Base-by-base conservation (phyloP, 768 basidiomycete genomes). In the Phaffia tasmanica region DNA sequence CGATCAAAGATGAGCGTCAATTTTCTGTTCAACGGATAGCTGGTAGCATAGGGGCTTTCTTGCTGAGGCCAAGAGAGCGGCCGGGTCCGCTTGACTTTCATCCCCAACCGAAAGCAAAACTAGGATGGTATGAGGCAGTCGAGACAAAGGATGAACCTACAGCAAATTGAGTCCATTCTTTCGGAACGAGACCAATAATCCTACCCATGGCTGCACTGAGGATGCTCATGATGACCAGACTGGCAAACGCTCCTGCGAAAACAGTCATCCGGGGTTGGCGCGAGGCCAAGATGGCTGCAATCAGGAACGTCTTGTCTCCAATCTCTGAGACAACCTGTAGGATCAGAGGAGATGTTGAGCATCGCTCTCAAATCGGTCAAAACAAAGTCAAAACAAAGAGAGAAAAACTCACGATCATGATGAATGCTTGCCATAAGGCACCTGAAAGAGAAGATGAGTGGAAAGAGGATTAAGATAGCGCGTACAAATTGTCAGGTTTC, bases 191-290 rank as follows among this genome's bases (percentile, higher is more conserved):
- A 1, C 63, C 62, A 0, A 99, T 83, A 56, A 98, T 78, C 74
- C 90, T 86, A 0, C 95, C 95, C 80, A 98, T 82, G n/a, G 84
- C 86, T 15, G 94, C 91, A 18, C 89, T 92, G 60, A 98, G 84
- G 51, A 93, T 79, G 58, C 89, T 92, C 95, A 99, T 99, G 75
- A 95, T 77, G 63, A 87, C 81, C 55, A 99, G 83, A 9, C 91
- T 90, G 19, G 83, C 81, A 71, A 97, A 86, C 1, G 95, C 93
- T 42, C 93, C 95, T 25, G 74, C 80, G 74, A 97, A 97, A 67
- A 99, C 91, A 65, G 85, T 77, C 54, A 86, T 71, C 25, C 91
- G 72, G 83, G 87, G 73, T 85, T 89, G 79, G 8, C 90, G 86
- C 85, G 92, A 92, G 15, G 93, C 80, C 70, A 82, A 78, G 59